These are phyloP conservation scores for Pelargonium australe DNA, from an alignment of 441 rosid species.

Conservation along the genomic window DNA sequence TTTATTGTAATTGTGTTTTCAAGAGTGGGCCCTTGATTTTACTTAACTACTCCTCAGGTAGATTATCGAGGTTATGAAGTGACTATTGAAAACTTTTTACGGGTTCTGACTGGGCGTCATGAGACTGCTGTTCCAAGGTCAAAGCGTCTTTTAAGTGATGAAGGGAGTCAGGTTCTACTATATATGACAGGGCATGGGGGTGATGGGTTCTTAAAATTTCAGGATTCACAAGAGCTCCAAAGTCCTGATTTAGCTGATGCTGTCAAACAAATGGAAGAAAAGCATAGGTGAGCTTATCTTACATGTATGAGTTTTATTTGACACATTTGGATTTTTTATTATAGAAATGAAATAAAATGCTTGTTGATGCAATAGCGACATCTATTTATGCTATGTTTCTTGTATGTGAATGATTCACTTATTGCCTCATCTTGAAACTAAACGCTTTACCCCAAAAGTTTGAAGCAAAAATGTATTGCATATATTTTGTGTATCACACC, in stretches of 20 bases:
- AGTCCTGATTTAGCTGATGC: slow-evolving; percentile 99
- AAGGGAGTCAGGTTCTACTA: slow-evolving; percentile 93
- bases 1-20: neutral
- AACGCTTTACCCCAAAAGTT: no score
- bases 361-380: neutral
- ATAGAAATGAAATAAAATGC: no score
- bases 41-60: slow-evolving; percentile 43
- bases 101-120: slow-evolving; percentile 87
- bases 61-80: slow-evolving; percentile 98
- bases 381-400: neutral
- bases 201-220: slow-evolving; percentile 89
- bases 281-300: slow-evolving; percentile 42
- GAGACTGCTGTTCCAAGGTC: slow-evolving; percentile 93
- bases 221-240: slow-evolving; percentile 95
- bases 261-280: slow-evolving; percentile 97
- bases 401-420: no score
- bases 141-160: slow-evolving; percentile 91
- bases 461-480: neutral
- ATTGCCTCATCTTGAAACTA: no score
- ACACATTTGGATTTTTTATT: no score
- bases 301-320: neutral
- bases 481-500: neutral
- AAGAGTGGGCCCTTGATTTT: neutral
- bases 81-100: slow-evolving; percentile 75
- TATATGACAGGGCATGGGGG: slow-evolving; percentile 99